These are phyloP conservation scores for Dichotomocladium elegans DNA, from an alignment of 371 early-diverging fungal species.

Conservation along the genomic window DNA sequence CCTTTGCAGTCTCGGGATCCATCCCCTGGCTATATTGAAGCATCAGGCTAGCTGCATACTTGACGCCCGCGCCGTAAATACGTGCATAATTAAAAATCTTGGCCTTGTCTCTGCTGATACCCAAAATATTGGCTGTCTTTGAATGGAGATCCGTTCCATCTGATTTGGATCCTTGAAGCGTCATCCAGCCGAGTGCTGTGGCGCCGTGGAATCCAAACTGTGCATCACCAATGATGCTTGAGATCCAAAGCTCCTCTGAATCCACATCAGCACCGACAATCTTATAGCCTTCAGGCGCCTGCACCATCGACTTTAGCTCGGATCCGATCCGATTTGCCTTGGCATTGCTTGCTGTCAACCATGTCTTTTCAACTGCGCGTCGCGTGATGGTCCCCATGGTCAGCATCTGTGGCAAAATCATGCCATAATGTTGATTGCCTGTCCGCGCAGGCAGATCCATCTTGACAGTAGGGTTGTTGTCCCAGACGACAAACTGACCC, in stretches of 20 bases:
- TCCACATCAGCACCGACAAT: constrained; percentile 98
- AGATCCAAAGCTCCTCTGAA: constrained; percentile 96
- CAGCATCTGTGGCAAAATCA: constrained; percentile 90
- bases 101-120: constrained; percentile 86
- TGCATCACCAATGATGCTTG: constrained; percentile 90
- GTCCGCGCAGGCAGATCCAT: constrained; percentile 40
- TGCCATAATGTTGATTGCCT: constrained; percentile 48
- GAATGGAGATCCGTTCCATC: constrained; percentile 94
- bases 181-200: constrained; percentile 97
- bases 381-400: constrained; percentile 98
- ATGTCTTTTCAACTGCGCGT: constrained; percentile 90
- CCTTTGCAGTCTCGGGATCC: constrained; percentile 57
- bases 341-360: constrained; percentile 96
- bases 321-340: constrained; percentile 89
- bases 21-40: constrained; percentile 79
- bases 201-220: constrained; percentile 93
- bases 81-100: constrained; percentile 96
- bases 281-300: constrained; percentile 77
- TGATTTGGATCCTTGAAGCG: constrained; percentile 89
- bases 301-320: constrained; percentile 88
- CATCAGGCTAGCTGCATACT: constrained; percentile 79
- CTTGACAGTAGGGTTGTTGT: constrained; percentile 27
- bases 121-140: constrained; percentile 84
- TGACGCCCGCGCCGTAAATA: constrained; percentile 94
- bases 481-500: constrained; percentile 87